These are phyloP conservation scores for Trifolium repens DNA, from an alignment of 306 rosid species.

Conservation along the genomic window DNA sequence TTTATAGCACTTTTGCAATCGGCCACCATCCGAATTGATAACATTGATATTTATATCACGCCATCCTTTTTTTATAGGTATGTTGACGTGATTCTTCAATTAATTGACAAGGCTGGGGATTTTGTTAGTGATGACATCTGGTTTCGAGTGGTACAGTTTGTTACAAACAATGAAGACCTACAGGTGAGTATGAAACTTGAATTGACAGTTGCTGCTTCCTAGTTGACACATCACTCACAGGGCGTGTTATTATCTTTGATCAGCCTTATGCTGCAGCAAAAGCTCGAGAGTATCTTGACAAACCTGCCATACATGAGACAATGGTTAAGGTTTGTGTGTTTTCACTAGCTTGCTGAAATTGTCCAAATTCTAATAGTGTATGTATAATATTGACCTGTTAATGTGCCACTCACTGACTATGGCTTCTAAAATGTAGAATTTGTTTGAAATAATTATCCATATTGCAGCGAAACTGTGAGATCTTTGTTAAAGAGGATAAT, in stretches of 20 bases:
- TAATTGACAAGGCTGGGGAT: conserved; percentile 99
- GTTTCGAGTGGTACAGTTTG: conserved; percentile 99
- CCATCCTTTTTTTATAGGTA: conserved; percentile 65
- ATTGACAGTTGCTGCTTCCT: conserved; percentile 38
- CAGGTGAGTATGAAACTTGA: conserved; percentile 69
- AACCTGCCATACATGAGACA: conserved; percentile 98
- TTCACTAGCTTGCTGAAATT: conserved; percentile 25
- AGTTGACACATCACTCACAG: conserved; percentile 45
- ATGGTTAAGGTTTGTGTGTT: conserved; percentile 91
- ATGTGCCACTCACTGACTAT: conserved; percentile 15
- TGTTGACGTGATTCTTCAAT: conserved; percentile 96
- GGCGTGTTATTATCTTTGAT: conserved; percentile 55
- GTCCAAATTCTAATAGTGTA: conserved; percentile 20
- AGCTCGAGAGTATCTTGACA: conserved; percentile 97
- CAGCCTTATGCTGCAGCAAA: conserved; percentile 98
- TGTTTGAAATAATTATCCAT: conserved; percentile 19
- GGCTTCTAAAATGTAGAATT: conserved; percentile 38
- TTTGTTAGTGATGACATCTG: conserved; percentile 99
- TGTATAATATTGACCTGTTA: conserved; percentile 6
- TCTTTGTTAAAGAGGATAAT: conserved; percentile 26
- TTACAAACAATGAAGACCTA: conserved; percentile 96
- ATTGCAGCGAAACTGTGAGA: conserved; percentile 19
- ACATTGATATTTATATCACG: conserved; percentile 24
- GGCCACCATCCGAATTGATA: not conserved
- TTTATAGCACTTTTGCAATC: not conserved